Percentiles rank a stretch among this genome's conserved stretches.
These are phyloP conservation scores for Fusarium sp. DNA, from an alignment of 2,329 filamentous ascomycete genomes.

Conservation along the genomic window DNA sequence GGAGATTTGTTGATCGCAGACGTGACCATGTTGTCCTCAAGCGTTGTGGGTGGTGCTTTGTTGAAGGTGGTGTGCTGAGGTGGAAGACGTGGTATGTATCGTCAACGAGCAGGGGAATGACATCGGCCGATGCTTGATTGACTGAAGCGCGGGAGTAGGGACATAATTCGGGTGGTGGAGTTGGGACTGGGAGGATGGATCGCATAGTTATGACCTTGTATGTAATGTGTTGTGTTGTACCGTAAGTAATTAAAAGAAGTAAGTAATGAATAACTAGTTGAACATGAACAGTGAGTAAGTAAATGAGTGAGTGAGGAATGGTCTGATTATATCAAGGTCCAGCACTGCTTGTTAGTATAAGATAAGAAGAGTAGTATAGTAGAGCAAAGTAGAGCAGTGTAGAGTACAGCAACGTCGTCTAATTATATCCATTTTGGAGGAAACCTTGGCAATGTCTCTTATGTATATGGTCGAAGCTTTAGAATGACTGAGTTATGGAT, in stretches of 20 bases:
- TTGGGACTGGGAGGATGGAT: conserved; percentile 34
- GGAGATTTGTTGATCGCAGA: conserved; percentile 46
- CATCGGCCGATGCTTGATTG: conserved; percentile 50
- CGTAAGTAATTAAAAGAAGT: neutral
- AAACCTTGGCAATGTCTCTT: neutral
- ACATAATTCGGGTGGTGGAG: conserved; percentile 45
- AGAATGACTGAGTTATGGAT: neutral
- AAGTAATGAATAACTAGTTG: neutral
- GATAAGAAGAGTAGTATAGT: neutral
- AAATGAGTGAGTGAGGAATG: neutral
- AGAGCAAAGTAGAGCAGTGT: neutral
- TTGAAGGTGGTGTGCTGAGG: conserved; percentile 48
- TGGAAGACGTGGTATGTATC: conserved; percentile 54
- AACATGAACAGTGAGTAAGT: neutral
- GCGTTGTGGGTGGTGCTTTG: conserved; percentile 50
- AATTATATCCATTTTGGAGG: conserved; percentile 28
- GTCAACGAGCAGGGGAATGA: conserved; percentile 52
- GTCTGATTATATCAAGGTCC: conserved; percentile 9
- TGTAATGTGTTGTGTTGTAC: neutral
- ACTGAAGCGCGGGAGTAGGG: conserved; percentile 46
- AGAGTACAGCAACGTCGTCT: conserved; percentile 9
- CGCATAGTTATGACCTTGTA: conserved; percentile 20
- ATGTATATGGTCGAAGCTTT: conserved; percentile 16
- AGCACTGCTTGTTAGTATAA: conserved; percentile 14
- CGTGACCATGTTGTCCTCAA: conserved; percentile 51